These are phyloP conservation scores for Calocera cornea DNA, from an alignment of 768 basidiomycete species.

Conservation along the genomic window DNA sequence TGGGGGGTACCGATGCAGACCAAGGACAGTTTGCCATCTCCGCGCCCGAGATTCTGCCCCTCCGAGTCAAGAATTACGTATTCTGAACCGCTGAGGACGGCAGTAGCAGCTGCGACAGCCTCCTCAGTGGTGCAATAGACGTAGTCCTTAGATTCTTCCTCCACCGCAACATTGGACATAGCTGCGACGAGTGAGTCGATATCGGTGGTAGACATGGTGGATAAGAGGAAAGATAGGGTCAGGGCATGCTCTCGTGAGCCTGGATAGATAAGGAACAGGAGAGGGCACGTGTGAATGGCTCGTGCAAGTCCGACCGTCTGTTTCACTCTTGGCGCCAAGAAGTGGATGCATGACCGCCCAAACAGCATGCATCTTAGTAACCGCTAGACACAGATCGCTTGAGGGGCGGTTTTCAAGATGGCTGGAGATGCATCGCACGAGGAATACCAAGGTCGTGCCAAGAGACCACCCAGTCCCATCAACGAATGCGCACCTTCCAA, in stretches of 20 bases:
- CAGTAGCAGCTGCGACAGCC: constrained; percentile 2
- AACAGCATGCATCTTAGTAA: too few relatives aligned
- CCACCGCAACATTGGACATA: background rate
- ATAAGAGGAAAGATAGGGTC: background rate
- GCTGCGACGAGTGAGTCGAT: background rate
- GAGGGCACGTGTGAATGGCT: too few relatives aligned
- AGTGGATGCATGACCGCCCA: too few relatives aligned
- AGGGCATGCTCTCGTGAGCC: background rate
- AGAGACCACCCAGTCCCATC: too few relatives aligned
- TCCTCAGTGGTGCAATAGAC: constrained; percentile 11
- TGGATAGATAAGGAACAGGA: background rate
- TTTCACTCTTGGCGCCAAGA: too few relatives aligned
- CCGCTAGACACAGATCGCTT: too few relatives aligned
- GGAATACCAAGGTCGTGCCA: too few relatives aligned
- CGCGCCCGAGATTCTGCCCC: constrained; percentile 25
- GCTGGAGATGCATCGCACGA: too few relatives aligned
- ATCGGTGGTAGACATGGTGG: background rate
- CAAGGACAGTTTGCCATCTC: constrained; percentile 25
- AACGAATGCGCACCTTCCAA: too few relatives aligned
- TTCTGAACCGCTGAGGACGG: constrained; percentile 7
- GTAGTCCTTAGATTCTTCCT: background rate
- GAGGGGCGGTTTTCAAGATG: too few relatives aligned
- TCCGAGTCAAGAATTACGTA: constrained; percentile 31
- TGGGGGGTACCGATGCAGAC: constrained; percentile 25
- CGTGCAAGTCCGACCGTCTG: too few relatives aligned